Evolutionary conservation across 257 asterid genomes (phyloP).

Genomic region (Petunia secreta): DNA sequence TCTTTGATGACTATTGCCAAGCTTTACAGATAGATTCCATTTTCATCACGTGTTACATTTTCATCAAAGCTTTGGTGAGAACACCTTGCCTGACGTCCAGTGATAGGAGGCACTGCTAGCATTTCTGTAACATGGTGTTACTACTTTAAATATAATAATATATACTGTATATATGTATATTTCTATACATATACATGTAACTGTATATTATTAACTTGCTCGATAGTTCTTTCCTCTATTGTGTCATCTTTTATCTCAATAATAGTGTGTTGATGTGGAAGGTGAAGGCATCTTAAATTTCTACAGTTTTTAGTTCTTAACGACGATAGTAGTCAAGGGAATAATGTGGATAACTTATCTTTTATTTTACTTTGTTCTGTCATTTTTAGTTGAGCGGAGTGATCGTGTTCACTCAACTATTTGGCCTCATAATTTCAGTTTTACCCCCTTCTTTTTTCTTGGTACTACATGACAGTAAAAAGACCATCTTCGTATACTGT

Average conservation of each 20-base stretch:
- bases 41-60: background rate
- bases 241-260: background rate
- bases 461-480: background rate
- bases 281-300: conserved; percentile 17
- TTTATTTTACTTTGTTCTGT: background rate
- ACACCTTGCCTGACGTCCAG: background rate
- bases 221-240: background rate
- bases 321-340: background rate
- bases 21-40: conserved; percentile 6
- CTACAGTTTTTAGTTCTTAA: background rate
- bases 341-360: background rate
- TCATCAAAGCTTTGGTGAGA: background rate
- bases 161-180: no score
- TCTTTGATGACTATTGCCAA: background rate
- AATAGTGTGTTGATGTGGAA: conserved; percentile 13
- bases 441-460: background rate
- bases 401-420: background rate
- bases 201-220: background rate
- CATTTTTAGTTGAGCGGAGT: background rate
- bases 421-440: background rate
- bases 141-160: background rate
- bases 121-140: conserved; percentile 12
- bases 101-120: background rate
- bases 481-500: background rate
- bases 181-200: no score